Conservation (phyloP, 176 grass and related monocot genomes). For the Lolium rigidum region DNA sequence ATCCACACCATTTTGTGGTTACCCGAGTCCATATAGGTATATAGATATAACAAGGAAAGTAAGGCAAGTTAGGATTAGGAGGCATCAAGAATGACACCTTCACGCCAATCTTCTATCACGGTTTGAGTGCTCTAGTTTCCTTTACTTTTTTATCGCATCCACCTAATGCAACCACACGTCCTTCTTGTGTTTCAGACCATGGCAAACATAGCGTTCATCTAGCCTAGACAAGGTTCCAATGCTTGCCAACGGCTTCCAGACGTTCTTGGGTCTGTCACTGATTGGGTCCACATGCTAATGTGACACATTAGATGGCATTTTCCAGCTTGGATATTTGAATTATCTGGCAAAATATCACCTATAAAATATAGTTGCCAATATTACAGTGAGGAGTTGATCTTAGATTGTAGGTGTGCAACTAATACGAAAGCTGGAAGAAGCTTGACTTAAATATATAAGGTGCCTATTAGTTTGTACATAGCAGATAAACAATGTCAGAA, state of each 20-base stretch:
- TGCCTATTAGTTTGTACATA: neutral
- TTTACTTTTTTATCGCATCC: neutral
- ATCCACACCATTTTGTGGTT: neutral
- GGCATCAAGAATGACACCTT: neutral
- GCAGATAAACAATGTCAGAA: neutral
- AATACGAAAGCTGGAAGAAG: neutral
- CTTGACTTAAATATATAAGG: neutral
- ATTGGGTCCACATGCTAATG: too few species aligned
- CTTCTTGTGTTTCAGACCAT: too few species aligned
- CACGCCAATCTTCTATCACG: neutral
- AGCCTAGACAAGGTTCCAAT: too few species aligned
- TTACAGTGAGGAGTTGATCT: neutral
- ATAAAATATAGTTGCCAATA: neutral
- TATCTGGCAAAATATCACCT: neutral
- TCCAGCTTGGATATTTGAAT: neutral
- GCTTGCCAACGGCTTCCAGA: too few species aligned
- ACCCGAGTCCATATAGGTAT: neutral
- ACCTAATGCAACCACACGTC: neutral
- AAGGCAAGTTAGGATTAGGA: neutral
- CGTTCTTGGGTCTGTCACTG: too few species aligned
- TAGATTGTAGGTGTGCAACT: neutral
- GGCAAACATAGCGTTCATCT: too few species aligned
- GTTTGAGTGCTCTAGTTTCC: neutral
- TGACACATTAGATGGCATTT: neutral
- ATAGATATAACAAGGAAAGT: neutral